Percentiles rank a stretch among this genome's conserved stretches.
phyloP scores from a whole-genome alignment of 495 filamentous ascomycete genomes.

The Emericellopsis terricola region DNA sequence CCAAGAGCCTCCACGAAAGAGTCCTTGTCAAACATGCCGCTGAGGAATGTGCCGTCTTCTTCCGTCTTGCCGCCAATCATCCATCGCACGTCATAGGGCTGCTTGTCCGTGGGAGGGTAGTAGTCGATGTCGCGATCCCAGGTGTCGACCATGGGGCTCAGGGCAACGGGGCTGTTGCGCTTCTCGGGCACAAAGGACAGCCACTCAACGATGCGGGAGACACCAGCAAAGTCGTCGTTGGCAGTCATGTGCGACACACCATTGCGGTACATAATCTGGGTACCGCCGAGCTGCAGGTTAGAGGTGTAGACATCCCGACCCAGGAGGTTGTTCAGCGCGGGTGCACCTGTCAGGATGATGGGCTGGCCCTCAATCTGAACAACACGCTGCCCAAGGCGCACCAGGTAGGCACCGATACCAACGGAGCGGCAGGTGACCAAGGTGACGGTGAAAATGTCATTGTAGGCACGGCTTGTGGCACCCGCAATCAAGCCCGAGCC shows the following conservation, averaged over 20 bases:
- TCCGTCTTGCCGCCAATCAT: slow-evolving; percentile 84
- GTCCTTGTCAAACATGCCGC: slow-evolving; percentile 86
- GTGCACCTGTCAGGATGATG: slow-evolving; percentile 95
- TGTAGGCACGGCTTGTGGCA: slow-evolving; percentile 90
- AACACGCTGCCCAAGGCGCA: slow-evolving; percentile 90
- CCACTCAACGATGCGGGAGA: slow-evolving; percentile 96
- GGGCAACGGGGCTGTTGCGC: slow-evolving; percentile 74
- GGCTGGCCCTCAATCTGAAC: slow-evolving; percentile 98
- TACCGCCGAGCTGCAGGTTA: slow-evolving; percentile 95
- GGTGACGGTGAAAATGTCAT: slow-evolving; percentile 98
- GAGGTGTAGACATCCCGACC: slow-evolving; percentile 98
- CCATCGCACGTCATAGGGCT: slow-evolving; percentile 85
- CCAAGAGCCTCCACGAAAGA: slow-evolving; percentile 95
- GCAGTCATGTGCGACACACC: slow-evolving; percentile 98
- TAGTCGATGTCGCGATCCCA: slow-evolving; percentile 90
- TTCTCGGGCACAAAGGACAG: slow-evolving; percentile 91
- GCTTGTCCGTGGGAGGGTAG: slow-evolving; percentile 68
- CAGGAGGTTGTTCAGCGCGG: slow-evolving; percentile 94
- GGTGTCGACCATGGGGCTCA: slow-evolving; percentile 63
- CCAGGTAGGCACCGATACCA: slow-evolving; percentile 95
- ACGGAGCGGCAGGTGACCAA: slow-evolving; percentile 95
- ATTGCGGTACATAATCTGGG: slow-evolving; percentile 99
- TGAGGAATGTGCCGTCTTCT: slow-evolving; percentile 58
- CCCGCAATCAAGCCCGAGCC: slow-evolving; percentile 96
- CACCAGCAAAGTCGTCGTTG: slow-evolving; percentile 92